phyloP scores from a whole-genome alignment of 1,139 yeast genomes.

The Yamadazyma songkhlaensis region DNA sequence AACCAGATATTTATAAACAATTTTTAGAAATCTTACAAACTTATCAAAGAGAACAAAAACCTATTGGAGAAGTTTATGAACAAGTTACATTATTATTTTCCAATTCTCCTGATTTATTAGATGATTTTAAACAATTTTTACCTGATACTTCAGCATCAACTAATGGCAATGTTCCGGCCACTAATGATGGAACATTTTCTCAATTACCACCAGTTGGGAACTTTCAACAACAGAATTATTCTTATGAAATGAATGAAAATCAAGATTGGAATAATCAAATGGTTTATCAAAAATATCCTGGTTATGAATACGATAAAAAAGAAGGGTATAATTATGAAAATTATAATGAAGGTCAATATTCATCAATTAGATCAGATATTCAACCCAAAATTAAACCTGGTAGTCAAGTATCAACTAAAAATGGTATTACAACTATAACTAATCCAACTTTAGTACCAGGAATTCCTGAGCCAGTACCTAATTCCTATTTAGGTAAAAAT shows the following conservation, averaged over 20 bases:
- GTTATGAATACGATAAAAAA: slow-evolving; percentile 2
- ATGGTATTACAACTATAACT: slow-evolving; percentile 23
- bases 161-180: slow-evolving; percentile 18
- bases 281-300: background rate
- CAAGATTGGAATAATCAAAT: slow-evolving; percentile 11
- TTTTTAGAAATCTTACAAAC: slow-evolving; percentile 94
- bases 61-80: slow-evolving; percentile 90
- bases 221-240: slow-evolving; percentile 73
- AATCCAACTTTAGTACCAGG: slow-evolving; percentile 80
- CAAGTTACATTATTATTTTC: slow-evolving; percentile 88
- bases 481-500: slow-evolving; percentile 49
- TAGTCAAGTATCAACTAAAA: slow-evolving; percentile 14
- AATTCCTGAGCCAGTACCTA: slow-evolving; percentile 81
- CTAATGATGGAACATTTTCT: slow-evolving; percentile 25
- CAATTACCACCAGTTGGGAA: slow-evolving; percentile 95
- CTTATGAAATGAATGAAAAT: slow-evolving; percentile 15
- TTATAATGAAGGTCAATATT: slow-evolving; percentile 47
- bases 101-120: slow-evolving; percentile 90
- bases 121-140: slow-evolving; percentile 90
- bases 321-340: slow-evolving; percentile 32
- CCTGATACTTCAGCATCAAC: slow-evolving; percentile 68
- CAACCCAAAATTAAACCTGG: slow-evolving; percentile 25
- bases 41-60: slow-evolving; percentile 92
- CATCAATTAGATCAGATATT: slow-evolving; percentile 48
- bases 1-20: slow-evolving; percentile 93